phyloP scores from a whole-genome alignment of 371 early-diverging fungal species.

The Batrachochytrium dendrobatidis region DNA sequence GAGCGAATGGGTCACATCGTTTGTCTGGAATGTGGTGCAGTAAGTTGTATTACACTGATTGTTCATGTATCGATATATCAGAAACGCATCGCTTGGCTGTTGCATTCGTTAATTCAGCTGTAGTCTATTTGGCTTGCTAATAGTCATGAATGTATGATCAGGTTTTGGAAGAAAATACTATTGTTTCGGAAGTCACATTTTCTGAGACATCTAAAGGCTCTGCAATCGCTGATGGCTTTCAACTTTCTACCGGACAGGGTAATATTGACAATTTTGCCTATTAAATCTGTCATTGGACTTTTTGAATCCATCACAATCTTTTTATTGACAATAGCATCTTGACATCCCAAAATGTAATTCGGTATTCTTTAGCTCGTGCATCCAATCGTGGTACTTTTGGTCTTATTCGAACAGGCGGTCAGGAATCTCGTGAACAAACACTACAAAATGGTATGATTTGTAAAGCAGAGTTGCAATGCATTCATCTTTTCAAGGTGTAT shows the following conservation, averaged over 20 bases:
- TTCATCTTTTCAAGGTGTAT: neutral
- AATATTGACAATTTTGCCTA: neutral
- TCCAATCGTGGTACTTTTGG: neutral
- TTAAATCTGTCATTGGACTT: neutral
- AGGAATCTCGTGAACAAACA: conserved; percentile 23
- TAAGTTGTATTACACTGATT: conserved; percentile 17
- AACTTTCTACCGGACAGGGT: conserved; percentile 48
- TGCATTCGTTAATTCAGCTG: neutral
- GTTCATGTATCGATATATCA: neutral
- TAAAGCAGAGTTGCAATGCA: neutral
- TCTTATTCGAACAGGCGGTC: conserved; percentile 6
- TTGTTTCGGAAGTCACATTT: conserved; percentile 93
- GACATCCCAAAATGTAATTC: conserved; percentile 2
- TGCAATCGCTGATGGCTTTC: conserved; percentile 75
- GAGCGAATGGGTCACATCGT: conserved; percentile 36
- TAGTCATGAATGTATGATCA: conserved; percentile 18
- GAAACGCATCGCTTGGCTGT: neutral
- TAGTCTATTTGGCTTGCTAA: neutral
- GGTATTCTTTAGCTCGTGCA: too few relatives aligned
- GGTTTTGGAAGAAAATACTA: conserved; percentile 95
- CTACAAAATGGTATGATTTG: conserved; percentile 20
- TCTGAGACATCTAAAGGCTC: conserved; percentile 80
- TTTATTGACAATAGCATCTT: conserved; percentile 2
- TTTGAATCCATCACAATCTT: neutral
- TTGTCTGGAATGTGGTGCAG: conserved; percentile 46